Evolutionary conservation across 2,329 filamentous ascomycete genomes (phyloP), one percentile per base, ranked within the genome.

Genomic region (Amesomyces nigricolor): DNA sequence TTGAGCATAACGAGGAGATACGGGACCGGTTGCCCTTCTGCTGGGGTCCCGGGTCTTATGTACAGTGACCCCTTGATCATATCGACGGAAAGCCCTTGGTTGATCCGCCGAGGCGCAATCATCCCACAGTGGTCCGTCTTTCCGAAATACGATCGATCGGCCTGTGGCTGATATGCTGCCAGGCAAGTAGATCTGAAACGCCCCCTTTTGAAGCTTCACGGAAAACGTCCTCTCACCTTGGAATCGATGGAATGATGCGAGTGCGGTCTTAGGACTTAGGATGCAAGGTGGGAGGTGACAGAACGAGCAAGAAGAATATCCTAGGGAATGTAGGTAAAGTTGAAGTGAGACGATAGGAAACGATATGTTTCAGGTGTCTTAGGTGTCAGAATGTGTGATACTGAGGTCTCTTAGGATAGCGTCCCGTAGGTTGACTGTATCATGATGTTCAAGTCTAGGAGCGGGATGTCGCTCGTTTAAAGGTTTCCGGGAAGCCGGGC

Each of bases 181-280:
- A 26, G 37, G 43, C 42, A 19, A 30, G 43, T 14, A 7, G 43
- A 43, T 45, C 13, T 52, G 44, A n/a, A 26, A 14, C 39, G 17
- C 7, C 19, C 19, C 45, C 40, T 48, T 29, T 52, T 32, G 19
- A 30, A 37, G 44, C 32, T 11, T 16, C 30, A 42, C 35, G 22
- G 11, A 49, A 48, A 43, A 53, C 7, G 43, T 50, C 11, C 14
- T 19, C 56, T 32, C 49, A 55, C 53, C 53, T 56, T 16, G 45
- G 4, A 32, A 22, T 42, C 13, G 29, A 17, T 48, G 52, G 51
- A 59, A 59, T 57, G 51, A 42, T 43, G 17, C 40, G 40, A 45
- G 39, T 26, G 22, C 22, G 40, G 38, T 29, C n/a, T 26, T 26
- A 26, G 22, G 39, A 46, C 4, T 19, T 32, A 30, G 38, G 29